These are phyloP conservation scores for Phytophthora sp. DNA, from an alignment of 352 stramenopile genomes.

Conservation along the genomic window DNA sequence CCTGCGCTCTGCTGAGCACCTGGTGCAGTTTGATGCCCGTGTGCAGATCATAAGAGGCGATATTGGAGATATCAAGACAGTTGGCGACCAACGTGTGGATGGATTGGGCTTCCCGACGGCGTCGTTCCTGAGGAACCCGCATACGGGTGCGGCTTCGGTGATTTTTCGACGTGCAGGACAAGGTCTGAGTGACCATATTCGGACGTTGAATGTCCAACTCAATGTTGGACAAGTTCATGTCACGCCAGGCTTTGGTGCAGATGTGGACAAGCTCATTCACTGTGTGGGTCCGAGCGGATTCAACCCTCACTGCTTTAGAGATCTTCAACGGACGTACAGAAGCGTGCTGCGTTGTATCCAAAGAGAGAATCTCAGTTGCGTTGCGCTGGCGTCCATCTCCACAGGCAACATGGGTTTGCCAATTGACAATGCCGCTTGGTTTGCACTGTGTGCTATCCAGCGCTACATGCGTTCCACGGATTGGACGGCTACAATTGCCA, in stretches of 20 bases:
- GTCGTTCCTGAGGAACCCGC: conserved; percentile 30
- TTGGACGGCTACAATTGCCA: conserved; percentile 53
- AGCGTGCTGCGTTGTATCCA: conserved; percentile 46
- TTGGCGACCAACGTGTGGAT: conserved; percentile 35
- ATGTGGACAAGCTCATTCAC: conserved; percentile 65
- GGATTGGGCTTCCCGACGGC: conserved; percentile 45
- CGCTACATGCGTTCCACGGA: conserved; percentile 51
- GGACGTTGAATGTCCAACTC: conserved; percentile 16
- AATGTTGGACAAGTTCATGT: conserved; percentile 41
- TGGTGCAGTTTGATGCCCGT: conserved; percentile 42
- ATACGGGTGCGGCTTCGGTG: conserved; percentile 35
- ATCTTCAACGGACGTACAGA: conserved; percentile 41
- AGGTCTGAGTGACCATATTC: conserved; percentile 32
- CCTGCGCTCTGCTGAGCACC: conserved; percentile 39
- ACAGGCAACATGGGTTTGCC: conserved; percentile 66
- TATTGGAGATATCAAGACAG: conserved; percentile 42
- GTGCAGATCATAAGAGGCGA: conserved; percentile 50
- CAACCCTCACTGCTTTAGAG: conserved; percentile 30
- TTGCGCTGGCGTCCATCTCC: conserved; percentile 71
- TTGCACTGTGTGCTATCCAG: conserved; percentile 59
- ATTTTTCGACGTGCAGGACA: conserved; percentile 41
- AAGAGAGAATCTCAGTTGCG: conserved; percentile 50
- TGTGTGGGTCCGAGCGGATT: conserved; percentile 54
- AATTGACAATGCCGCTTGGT: conserved; percentile 37
- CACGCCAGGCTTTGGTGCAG: conserved; percentile 58